A percentile compares a stretch with the other conserved stretches of the same genome.
Evolutionary conservation across 306 rosid genomes (phyloP).

Genomic region (Trifolium fragiferum): DNA sequence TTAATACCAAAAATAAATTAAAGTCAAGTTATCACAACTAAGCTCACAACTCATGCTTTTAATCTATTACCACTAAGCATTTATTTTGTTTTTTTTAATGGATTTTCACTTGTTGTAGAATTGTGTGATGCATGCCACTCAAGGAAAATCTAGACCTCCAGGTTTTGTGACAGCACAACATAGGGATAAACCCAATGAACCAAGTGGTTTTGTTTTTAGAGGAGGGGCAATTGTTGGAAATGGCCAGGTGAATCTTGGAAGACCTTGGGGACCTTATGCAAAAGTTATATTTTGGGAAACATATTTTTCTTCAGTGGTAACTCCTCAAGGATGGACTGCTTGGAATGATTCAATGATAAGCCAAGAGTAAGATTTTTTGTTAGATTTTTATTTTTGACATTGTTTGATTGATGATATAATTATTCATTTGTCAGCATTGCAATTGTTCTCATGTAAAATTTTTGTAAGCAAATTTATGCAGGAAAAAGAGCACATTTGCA

Average conservation of each 20-base stretch:
- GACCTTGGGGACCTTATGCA: slow-evolving; percentile 27
- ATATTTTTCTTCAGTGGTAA: neutral
- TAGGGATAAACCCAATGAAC: neutral
- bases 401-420: too few relatives aligned
- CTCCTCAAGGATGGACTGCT: slow-evolving; percentile 8
- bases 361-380: neutral
- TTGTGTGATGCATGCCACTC: slow-evolving; percentile 38
- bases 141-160: neutral
- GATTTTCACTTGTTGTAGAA: slow-evolving; percentile 31
- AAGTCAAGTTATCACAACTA: too few relatives aligned
- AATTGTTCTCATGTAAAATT: too few relatives aligned
- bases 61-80: too few relatives aligned
- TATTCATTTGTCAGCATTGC: too few relatives aligned
- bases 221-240: slow-evolving; percentile 14
- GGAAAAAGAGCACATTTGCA: neutral
- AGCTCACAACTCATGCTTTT: too few relatives aligned
- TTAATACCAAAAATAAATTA: too few relatives aligned
- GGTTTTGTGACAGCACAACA: slow-evolving; percentile 55
- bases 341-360: neutral
- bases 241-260: slow-evolving; percentile 24
- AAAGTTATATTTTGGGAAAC: slow-evolving; percentile 28
- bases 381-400: too few relatives aligned
- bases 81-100: neutral
- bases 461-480: neutral
- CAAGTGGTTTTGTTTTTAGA: slow-evolving; percentile 52